Base-by-base conservation (phyloP, 805 yeast genomes). In the Starmerella floris region DNA sequence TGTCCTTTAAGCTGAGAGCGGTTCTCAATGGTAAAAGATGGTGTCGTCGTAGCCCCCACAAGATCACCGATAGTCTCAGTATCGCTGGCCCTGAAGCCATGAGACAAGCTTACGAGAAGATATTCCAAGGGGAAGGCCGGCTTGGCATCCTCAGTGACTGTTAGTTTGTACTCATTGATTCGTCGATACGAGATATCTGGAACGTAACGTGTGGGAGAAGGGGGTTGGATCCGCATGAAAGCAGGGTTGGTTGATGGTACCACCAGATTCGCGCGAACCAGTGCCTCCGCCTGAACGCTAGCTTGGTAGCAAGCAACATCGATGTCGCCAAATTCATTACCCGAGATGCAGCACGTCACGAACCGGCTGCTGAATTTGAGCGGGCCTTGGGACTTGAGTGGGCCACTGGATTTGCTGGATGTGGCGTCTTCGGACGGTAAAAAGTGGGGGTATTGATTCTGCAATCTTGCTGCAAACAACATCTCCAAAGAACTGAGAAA, bases 41-140 rank as follows among this genome's bases (percentile, higher is more conserved):
- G 15, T 30, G 15, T 8, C n/a, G 32, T n/a, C n/a, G 23, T 6
- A 8, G 4, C 20, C 23, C 17, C n/a, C 8, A 16, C 22, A 6
- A 17, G 8, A 15, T 20, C 27, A 5, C 16, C 30, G 15, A 19
- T 16, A 4, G 37, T 36, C 4, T 50, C 56, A 5, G 28, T 1
- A 5, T 43, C 35, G 5, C n/a, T 36, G 8, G 42, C 3, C 11
- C 95, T 94, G 70, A 91, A 88, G 2, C 97, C 95, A 60, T 91
- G 97, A 4, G 93, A 79, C 48, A 88, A 63, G 2, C 95, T 78
- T 1, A 88, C 94, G 41, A 91, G 62, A 46, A 85, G 61, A 57
- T 82, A 85, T 47, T 85, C 95, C n/a, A 81, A 85, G 2, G 96
- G 96, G 59, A 85, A 83, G 21, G 91, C 81, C 1, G 95, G 95